Evolutionary conservation across 768 basidiomycete genomes (phyloP).

Genomic region (Kwoniella sp.): DNA sequence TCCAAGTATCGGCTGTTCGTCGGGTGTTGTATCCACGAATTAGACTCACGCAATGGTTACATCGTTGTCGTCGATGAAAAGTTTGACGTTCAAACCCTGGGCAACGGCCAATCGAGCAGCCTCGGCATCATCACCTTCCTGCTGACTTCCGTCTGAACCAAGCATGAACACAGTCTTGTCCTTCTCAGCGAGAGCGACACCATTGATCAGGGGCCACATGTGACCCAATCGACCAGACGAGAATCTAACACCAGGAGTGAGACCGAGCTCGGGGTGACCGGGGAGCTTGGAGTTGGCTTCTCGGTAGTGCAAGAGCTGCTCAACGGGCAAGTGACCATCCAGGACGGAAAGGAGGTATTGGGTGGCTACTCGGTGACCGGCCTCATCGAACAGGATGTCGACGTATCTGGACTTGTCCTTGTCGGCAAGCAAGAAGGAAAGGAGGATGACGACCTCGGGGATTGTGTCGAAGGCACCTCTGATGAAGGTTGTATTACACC

Average conservation of each 20-base stretch:
- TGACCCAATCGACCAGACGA: constrained; percentile 90
- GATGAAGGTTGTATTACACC: neutral
- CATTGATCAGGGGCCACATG: constrained; percentile 86
- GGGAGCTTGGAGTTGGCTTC: constrained; percentile 83
- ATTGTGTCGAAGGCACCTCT: constrained; percentile 67
- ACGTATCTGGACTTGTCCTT: constrained; percentile 57
- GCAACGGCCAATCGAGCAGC: constrained; percentile 85
- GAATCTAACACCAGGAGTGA: constrained; percentile 91
- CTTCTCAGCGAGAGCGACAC: constrained; percentile 75
- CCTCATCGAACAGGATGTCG: constrained; percentile 44
- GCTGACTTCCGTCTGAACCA: constrained; percentile 87
- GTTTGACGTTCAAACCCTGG: constrained; percentile 77
- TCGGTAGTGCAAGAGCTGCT: constrained; percentile 81
- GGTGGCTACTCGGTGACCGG: constrained; percentile 86
- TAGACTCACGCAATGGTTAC: constrained; percentile 74
- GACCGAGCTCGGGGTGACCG: constrained; percentile 83
- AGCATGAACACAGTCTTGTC: constrained; percentile 78
- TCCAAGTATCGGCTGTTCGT: no score
- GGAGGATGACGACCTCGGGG: constrained; percentile 78
- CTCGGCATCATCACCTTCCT: constrained; percentile 88
- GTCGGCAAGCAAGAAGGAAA: constrained; percentile 67
- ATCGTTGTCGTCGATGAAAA: constrained; percentile 86
- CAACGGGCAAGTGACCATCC: constrained; percentile 69
- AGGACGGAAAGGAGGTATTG: constrained; percentile 82
- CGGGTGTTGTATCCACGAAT: no score